phyloP scores from a whole-genome alignment of 148 eudicot species.

The Arctostaphylos glauca region DNA sequence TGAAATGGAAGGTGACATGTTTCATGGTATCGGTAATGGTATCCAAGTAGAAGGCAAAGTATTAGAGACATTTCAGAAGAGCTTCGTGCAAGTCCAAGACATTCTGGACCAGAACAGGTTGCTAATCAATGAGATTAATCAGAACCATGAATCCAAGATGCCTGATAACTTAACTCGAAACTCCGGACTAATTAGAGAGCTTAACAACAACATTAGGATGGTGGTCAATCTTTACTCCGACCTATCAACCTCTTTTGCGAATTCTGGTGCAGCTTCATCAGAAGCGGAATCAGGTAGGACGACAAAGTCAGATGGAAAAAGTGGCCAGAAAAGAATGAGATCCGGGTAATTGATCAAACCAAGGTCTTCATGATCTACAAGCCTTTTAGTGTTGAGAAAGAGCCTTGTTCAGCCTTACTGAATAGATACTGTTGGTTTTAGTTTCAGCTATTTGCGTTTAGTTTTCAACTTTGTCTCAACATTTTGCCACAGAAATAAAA shows the following conservation, averaged over 20 bases:
- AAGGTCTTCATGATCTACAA: not conserved
- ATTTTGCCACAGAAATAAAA: constrained; percentile 10
- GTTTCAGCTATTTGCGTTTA: not conserved
- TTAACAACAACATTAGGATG: constrained; percentile 43
- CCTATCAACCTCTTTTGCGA: constrained; percentile 33
- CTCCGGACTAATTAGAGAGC: constrained; percentile 46
- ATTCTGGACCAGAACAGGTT: constrained; percentile 49
- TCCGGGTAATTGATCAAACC: constrained; percentile 22
- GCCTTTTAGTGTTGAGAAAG: not conserved
- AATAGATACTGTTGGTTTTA: not conserved
- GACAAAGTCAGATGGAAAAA: constrained; percentile 35
- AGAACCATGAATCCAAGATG: constrained; percentile 46
- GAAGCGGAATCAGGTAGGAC: constrained; percentile 39
- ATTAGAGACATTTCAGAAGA: constrained; percentile 38
- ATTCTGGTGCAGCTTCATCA: constrained; percentile 38
- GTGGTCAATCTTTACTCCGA: constrained; percentile 43
- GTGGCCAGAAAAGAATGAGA: constrained; percentile 38
- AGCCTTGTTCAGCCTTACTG: not conserved
- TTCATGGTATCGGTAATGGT: constrained; percentile 31
- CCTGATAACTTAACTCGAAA: constrained; percentile 43
- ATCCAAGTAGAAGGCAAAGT: constrained; percentile 41
- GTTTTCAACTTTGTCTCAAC: not conserved
- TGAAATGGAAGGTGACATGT: constrained; percentile 42
- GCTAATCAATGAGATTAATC: constrained; percentile 45
- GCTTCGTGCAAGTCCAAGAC: constrained; percentile 43